Evolutionary conservation across 352 stramenopile species (phyloP).

Genomic region (Phytophthora pisi): DNA sequence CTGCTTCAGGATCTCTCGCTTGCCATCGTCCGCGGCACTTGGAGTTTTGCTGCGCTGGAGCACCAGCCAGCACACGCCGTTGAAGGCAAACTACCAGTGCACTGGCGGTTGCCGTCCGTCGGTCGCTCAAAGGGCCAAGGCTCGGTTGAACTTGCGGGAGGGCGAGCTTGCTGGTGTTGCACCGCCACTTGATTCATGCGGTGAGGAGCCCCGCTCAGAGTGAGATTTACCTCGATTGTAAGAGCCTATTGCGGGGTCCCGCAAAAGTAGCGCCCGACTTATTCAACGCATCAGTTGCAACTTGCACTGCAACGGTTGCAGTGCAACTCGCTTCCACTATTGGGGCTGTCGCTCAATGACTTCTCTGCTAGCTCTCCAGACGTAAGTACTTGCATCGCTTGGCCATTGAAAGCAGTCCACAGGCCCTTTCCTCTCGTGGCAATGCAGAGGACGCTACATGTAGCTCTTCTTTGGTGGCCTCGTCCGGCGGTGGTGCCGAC

Average conservation of each 20-base stretch:
- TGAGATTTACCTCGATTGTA: conserved; percentile 14
- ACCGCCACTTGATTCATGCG: conserved; percentile 32
- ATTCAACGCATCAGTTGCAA: background rate
- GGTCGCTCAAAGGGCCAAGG: background rate
- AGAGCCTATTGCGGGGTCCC: background rate
- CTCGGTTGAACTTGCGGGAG: conserved; percentile 17
- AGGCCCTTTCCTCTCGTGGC: too few relatives aligned
- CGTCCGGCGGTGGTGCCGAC: background rate
- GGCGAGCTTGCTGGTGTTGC: conserved; percentile 25
- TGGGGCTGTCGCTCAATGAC: background rate
- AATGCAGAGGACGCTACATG: too few relatives aligned
- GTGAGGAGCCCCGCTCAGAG: conserved; percentile 11
- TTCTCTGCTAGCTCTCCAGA: too few relatives aligned
- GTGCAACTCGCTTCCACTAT: background rate
- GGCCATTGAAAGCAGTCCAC: too few relatives aligned
- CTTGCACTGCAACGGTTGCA: background rate
- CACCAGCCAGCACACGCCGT: background rate
- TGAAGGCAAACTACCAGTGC: background rate
- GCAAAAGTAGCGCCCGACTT: conserved; percentile 15
- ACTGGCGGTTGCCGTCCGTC: background rate
- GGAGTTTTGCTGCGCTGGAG: background rate
- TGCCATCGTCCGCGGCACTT: background rate
- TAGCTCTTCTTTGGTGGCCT: too few relatives aligned
- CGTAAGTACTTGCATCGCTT: background rate
- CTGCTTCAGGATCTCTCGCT: background rate